Conservation (phyloP, 768 basidiomycete genomes). For the Leccinum obscurum region DNA sequence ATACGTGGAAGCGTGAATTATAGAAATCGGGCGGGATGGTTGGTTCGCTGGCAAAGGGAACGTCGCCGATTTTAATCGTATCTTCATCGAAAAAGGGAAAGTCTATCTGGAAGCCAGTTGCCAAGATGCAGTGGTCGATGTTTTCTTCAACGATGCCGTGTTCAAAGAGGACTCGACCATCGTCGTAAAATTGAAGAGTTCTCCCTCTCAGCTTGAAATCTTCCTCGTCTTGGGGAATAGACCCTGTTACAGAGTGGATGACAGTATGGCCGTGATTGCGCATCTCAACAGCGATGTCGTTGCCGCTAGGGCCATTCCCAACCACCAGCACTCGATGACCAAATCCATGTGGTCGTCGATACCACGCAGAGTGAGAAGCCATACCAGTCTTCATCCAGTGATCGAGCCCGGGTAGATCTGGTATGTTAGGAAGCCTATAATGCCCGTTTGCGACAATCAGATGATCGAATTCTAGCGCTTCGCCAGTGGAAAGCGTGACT, state of each 20-base stretch:
- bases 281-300: constrained; percentile 66
- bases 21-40: constrained; percentile 51
- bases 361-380: constrained; percentile 68
- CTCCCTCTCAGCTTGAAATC: constrained; percentile 43
- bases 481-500: constrained; percentile 42
- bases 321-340: constrained; percentile 46
- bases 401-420: constrained; percentile 56
- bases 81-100: constrained; percentile 59
- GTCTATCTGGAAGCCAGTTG: constrained; percentile 70
- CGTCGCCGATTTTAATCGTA: constrained; percentile 37
- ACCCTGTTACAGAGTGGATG: constrained; percentile 54
- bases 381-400: constrained; percentile 53
- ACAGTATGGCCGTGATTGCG: constrained; percentile 42
- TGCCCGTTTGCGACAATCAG: constrained; percentile 79
- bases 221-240: constrained; percentile 32
- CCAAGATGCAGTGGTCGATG: constrained; percentile 67
- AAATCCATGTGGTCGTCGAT: constrained; percentile 49
- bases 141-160: constrained; percentile 55
- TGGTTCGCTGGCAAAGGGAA: constrained; percentile 40
- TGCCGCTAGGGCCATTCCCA: constrained; percentile 65
- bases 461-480: constrained; percentile 52
- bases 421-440: constrained; percentile 63
- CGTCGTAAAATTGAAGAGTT: constrained; percentile 40
- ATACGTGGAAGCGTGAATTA: constrained; percentile 67
- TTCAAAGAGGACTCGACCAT: constrained; percentile 54